Percentiles rank a stretch among this genome's conserved stretches.
Conservation (phyloP, 495 filamentous ascomycete species). For the Trypethelium eluteriae region DNA sequence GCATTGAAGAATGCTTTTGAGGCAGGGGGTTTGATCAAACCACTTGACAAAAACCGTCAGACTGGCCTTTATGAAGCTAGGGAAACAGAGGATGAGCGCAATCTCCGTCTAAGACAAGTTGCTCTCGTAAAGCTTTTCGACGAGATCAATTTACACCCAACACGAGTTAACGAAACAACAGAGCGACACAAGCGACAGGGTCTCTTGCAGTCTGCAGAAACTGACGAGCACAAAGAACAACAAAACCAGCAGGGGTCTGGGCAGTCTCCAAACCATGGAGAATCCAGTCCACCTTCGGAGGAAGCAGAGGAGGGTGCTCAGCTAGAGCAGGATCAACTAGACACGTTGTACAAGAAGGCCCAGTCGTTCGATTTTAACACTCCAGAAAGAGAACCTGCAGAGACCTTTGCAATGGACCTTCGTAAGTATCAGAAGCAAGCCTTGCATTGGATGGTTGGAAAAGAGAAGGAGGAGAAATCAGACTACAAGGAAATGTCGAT, state of each 20-base stretch:
- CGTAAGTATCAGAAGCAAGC: conserved; percentile 95
- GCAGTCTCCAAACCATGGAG: conserved; percentile 40
- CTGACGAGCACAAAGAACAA: conserved; percentile 70
- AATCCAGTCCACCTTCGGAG: conserved; percentile 44
- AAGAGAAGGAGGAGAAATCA: conserved; percentile 71
- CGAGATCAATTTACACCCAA: conserved; percentile 75
- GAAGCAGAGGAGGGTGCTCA: conserved; percentile 79
- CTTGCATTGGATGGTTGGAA: conserved; percentile 88
- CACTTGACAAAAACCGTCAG: conserved; percentile 60
- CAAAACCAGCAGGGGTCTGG: conserved; percentile 39
- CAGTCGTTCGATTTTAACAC: conserved; percentile 95
- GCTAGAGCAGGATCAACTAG: conserved; percentile 90
- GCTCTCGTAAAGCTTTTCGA: conserved; percentile 81
- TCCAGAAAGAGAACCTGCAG: conserved; percentile 71
- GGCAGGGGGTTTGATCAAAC: conserved; percentile 46
- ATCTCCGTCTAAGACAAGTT: conserved; percentile 77
- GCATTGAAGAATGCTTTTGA: conserved; percentile 68
- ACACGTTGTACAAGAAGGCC: conserved; percentile 88
- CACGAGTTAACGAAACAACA: conserved; percentile 62
- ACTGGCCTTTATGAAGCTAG: conserved; percentile 68
- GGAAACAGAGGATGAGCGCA: conserved; percentile 78
- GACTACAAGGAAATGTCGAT: conserved; percentile 62
- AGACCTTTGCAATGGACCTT: conserved; percentile 72
- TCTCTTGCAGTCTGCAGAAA: conserved; percentile 76
- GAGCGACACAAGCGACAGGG: conserved; percentile 72